Evolutionary conservation across 768 basidiomycete species (phyloP).

Genomic region (Pilatotrama ljubarskyi): DNA sequence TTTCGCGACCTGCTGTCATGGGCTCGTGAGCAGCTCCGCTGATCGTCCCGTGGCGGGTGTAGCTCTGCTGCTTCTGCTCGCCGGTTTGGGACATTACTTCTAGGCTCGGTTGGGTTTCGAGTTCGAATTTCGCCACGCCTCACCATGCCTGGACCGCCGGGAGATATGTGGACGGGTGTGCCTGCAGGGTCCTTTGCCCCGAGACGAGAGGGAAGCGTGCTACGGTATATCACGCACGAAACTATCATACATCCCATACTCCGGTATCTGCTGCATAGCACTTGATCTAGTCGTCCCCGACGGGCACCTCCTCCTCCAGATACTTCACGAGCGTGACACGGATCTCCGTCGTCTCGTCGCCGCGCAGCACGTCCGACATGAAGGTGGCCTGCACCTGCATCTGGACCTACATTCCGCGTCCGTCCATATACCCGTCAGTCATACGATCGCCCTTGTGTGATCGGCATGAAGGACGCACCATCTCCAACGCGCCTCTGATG

Average conservation of each 20-base stretch:
- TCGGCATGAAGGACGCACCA: conserved; percentile 54
- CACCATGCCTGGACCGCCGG: neutral
- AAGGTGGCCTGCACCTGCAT: conserved; percentile 93
- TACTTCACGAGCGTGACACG: conserved; percentile 88
- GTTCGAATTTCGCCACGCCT: too few relatives aligned
- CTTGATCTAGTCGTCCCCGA: conserved; percentile 78
- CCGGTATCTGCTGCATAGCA: too few relatives aligned
- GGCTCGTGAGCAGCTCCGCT: neutral
- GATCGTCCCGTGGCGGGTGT: neutral
- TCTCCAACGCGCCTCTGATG: conserved; percentile 88
- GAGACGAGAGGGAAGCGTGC: neutral
- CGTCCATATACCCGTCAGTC: neutral
- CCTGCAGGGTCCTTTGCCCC: neutral
- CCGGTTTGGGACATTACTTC: neutral
- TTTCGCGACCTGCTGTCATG: neutral
- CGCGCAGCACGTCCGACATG: conserved; percentile 85
- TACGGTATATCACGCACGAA: conserved; percentile 2
- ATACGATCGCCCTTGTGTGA: neutral
- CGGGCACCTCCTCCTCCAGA: conserved; percentile 93
- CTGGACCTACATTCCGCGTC: conserved; percentile 64
- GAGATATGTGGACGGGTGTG: neutral
- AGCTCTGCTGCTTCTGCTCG: neutral
- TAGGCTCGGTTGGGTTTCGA: too few relatives aligned
- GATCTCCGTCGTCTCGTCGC: conserved; percentile 94
- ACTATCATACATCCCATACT: conserved; percentile 20